phyloP scores from a whole-genome alignment of 2,329 filamentous ascomycete species.

The Escovopsis sp. region DNA sequence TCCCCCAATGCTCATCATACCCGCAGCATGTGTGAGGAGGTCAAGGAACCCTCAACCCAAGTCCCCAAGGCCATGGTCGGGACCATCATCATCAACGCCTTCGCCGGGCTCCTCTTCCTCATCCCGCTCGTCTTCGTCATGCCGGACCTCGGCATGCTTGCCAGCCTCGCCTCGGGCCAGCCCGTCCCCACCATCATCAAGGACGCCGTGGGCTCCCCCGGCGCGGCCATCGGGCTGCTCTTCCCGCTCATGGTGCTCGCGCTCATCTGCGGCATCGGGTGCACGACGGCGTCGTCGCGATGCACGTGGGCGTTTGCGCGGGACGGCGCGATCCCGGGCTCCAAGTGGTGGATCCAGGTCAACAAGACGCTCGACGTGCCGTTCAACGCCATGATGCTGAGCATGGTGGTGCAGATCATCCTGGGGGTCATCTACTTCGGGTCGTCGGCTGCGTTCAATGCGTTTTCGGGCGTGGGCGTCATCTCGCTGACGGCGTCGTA shows the following conservation, averaged over 20 bases:
- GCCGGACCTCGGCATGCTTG: slow-evolving; percentile 42
- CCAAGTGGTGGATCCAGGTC: slow-evolving; percentile 44
- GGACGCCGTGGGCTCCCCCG: slow-evolving; percentile 43
- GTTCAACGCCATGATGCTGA: slow-evolving; percentile 58
- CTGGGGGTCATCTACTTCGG: slow-evolving; percentile 58
- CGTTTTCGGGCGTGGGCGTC: slow-evolving; percentile 56
- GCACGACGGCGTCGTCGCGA: slow-evolving; percentile 53
- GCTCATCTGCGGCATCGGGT: slow-evolving; percentile 52
- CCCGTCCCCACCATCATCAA: slow-evolving; percentile 52
- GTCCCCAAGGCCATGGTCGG: slow-evolving; percentile 60
- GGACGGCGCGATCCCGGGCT: slow-evolving; percentile 54
- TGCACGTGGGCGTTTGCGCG: slow-evolving; percentile 57
- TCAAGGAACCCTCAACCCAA: slow-evolving; percentile 48
- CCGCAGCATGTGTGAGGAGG: slow-evolving; percentile 58
- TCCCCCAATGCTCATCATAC: slow-evolving; percentile 1
- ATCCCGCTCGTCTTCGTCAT: too few relatives aligned
- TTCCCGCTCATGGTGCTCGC: slow-evolving; percentile 52
- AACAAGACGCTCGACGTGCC: slow-evolving; percentile 49
- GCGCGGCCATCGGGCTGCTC: slow-evolving; percentile 47
- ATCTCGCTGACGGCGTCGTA: slow-evolving; percentile 57
- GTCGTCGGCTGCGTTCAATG: slow-evolving; percentile 54
- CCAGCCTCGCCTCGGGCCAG: slow-evolving; percentile 39
- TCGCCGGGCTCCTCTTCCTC: slow-evolving; percentile 52
- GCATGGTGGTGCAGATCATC: slow-evolving; percentile 47
- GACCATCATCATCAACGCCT: slow-evolving; percentile 51